phyloP scores from a whole-genome alignment of 2,329 filamentous ascomycete genomes.

The Fusarium heterosporum region DNA sequence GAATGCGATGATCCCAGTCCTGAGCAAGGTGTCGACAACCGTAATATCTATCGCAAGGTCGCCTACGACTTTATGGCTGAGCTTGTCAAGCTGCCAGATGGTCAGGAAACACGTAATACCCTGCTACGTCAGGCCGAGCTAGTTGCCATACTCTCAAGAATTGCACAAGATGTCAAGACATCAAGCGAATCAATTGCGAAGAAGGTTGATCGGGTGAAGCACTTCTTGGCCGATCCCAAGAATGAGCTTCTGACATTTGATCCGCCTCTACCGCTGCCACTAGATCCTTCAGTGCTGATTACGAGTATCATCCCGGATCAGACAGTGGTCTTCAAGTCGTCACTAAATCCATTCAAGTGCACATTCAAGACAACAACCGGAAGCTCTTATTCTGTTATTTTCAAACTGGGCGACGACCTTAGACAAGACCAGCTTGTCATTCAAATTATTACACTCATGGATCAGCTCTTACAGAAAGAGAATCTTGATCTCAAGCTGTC shows the following conservation, averaged over 20 bases:
- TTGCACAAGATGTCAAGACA: constrained; percentile 88
- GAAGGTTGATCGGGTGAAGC: constrained; percentile 87
- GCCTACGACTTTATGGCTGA: constrained; percentile 97
- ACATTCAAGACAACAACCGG: constrained; percentile 86
- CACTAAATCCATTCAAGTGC: constrained; percentile 88
- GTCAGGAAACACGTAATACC: constrained; percentile 78
- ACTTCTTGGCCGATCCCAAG: constrained; percentile 85
- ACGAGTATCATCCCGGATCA: constrained; percentile 86
- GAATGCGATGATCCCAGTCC: constrained; percentile 89
- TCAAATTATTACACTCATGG: constrained; percentile 97
- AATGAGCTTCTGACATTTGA: constrained; percentile 89
- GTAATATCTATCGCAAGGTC: constrained; percentile 89
- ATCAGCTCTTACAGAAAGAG: constrained; percentile 92
- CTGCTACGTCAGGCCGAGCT: constrained; percentile 90
- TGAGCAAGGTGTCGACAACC: constrained; percentile 79
- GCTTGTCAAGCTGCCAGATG: constrained; percentile 77
- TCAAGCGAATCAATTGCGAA: constrained; percentile 80
- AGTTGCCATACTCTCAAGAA: constrained; percentile 85
- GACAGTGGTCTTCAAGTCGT: constrained; percentile 94
- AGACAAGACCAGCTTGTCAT: constrained; percentile 98
- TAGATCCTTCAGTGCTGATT: constrained; percentile 86
- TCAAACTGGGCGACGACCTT: constrained; percentile 96
- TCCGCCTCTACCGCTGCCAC: constrained; percentile 84
- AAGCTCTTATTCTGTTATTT: constrained; percentile 88
- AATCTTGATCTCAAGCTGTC: constrained; percentile 95